Evolutionary conservation across 2,329 filamentous ascomycete genomes (phyloP).

Genomic region (Colletotrichum phormii): DNA sequence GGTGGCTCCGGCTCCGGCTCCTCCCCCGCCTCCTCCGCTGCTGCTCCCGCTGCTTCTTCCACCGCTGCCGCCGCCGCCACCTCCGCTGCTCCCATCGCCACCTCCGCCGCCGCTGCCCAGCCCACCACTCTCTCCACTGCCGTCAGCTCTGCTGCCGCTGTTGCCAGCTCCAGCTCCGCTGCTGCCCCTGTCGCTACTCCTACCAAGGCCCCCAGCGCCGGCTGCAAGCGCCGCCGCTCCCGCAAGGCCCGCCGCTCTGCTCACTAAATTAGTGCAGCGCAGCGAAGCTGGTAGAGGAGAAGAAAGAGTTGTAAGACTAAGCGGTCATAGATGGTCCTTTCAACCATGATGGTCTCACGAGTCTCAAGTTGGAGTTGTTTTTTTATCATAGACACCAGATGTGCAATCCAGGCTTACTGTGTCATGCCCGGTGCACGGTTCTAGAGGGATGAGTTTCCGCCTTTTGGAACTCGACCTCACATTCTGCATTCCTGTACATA

Average conservation of each 20-base stretch:
- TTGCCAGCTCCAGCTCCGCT: constrained; percentile 21
- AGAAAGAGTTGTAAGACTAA: not conserved
- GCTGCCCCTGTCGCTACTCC: constrained; percentile 39
- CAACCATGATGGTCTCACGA: not conserved
- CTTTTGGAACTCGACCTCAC: constrained; percentile 5
- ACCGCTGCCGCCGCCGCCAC: constrained; percentile 12
- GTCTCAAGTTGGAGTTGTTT: constrained; percentile 4
- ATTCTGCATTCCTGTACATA: constrained; percentile 35
- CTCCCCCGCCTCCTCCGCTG: constrained; percentile 18
- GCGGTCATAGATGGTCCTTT: not conserved
- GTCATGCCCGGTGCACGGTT: constrained; percentile 26
- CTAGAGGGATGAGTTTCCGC: not conserved
- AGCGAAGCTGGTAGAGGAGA: not conserved
- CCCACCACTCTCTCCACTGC: constrained; percentile 33
- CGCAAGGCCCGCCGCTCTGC: constrained; percentile 36
- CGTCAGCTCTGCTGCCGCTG: constrained; percentile 19
- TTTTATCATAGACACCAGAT: constrained; percentile 32
- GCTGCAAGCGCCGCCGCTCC: constrained; percentile 35
- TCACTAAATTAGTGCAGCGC: constrained; percentile 14
- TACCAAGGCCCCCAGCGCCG: constrained; percentile 21
- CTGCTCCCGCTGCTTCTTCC: constrained; percentile 9
- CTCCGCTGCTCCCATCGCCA: constrained; percentile 3
- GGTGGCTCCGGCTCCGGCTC: constrained; percentile 37
- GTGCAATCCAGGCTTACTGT: constrained; percentile 24
- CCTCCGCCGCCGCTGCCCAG: constrained; percentile 3